A percentile compares a stretch with the other conserved stretches of the same genome.
These are phyloP conservation scores for Cercospora citrullina DNA, from an alignment of 2,329 filamentous ascomycete species.

Conservation along the genomic window DNA sequence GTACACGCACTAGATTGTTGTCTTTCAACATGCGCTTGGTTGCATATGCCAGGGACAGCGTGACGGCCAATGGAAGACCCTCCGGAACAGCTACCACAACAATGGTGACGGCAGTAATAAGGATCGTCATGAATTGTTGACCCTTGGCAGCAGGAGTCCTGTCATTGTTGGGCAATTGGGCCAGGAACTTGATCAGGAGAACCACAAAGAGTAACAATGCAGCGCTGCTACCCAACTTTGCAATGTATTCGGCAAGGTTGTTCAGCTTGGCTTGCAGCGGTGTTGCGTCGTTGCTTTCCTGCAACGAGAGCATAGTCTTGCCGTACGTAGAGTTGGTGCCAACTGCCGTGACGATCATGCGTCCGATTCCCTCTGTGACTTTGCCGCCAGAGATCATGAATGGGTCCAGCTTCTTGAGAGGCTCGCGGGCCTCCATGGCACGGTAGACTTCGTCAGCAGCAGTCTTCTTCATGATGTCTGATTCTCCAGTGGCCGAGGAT, in stretches of 20 bases:
- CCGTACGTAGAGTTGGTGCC: conserved; percentile 74
- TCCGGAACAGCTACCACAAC: conserved; percentile 70
- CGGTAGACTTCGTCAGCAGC: conserved; percentile 65
- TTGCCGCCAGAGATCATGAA: conserved; percentile 88
- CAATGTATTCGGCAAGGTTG: conserved; percentile 74
- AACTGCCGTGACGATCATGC: conserved; percentile 72
- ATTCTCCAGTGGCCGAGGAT: conserved; percentile 75
- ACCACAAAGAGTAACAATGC: conserved; percentile 80
- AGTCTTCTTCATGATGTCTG: conserved; percentile 68
- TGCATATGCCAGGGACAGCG: conserved; percentile 66
- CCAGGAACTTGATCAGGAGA: conserved; percentile 82
- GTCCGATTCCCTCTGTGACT: conserved; percentile 72
- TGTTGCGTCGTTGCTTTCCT: conserved; percentile 74
- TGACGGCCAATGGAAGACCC: conserved; percentile 66
- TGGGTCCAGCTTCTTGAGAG: conserved; percentile 69
- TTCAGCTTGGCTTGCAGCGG: conserved; percentile 78
- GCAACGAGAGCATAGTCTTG: conserved; percentile 75
- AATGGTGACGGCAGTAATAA: conserved; percentile 66
- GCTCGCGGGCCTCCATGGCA: conserved; percentile 62
- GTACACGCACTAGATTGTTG: conserved; percentile 68
- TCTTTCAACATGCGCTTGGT: conserved; percentile 68
- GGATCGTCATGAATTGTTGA: conserved; percentile 65
- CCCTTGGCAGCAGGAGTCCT: conserved; percentile 70
- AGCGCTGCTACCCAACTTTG: conserved; percentile 74
- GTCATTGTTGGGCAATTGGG: conserved; percentile 58